phyloP scores from a whole-genome alignment of 768 basidiomycete genomes.

The Mycena alexandri region DNA sequence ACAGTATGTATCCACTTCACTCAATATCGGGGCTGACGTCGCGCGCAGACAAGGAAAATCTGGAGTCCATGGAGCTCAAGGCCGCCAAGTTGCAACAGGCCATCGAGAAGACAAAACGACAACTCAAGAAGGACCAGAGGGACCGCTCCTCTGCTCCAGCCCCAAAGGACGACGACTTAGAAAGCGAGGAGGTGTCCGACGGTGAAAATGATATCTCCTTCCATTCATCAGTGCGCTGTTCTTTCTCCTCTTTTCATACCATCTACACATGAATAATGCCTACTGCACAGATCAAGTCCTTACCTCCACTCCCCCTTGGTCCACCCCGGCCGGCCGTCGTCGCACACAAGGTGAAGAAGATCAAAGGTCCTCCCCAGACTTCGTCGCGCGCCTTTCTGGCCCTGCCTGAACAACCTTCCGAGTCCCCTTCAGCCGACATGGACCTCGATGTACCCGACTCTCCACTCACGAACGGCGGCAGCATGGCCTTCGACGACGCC shows the following conservation, averaged over 20 bases:
- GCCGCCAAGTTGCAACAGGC: background rate
- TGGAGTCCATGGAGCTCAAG: background rate
- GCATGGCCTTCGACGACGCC: too few relatives aligned
- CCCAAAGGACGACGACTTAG: background rate
- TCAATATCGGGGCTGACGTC: too few relatives aligned
- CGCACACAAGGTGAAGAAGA: background rate
- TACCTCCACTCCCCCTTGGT: background rate
- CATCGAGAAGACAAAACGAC: background rate
- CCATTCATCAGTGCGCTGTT: background rate
- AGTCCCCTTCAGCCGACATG: background rate
- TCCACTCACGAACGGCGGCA: too few relatives aligned
- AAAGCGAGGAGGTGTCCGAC: background rate
- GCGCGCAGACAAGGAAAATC: slow-evolving; percentile 2
- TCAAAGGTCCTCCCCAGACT: background rate
- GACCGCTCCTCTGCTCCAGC: background rate
- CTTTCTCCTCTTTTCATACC: too few relatives aligned
- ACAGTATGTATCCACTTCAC: too few relatives aligned
- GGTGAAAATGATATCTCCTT: background rate
- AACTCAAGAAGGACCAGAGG: background rate
- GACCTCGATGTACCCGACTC: background rate
- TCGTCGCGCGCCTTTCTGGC: background rate
- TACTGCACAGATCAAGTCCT: background rate
- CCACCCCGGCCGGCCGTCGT: background rate
- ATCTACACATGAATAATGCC: background rate
- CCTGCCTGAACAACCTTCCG: background rate